A percentile compares a stretch with the other conserved stretches of the same genome.
phyloP scores from a whole-genome alignment of 768 basidiomycete genomes.

The Xerocomellus dryophilus region DNA sequence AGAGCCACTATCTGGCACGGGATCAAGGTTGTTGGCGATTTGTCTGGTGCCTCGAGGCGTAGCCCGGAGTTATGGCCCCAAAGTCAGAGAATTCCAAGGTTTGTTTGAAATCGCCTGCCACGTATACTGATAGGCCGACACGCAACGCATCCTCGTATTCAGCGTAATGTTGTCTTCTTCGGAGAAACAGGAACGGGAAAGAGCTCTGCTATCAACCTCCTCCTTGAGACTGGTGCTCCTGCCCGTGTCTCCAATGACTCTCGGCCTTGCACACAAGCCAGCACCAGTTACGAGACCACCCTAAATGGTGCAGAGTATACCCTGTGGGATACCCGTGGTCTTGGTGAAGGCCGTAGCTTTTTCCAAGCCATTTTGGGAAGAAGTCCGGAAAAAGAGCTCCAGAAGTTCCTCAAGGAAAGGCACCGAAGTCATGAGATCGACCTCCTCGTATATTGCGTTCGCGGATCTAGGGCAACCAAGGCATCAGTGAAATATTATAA shows the following conservation, averaged over 20 bases:
- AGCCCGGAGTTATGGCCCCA: neutral
- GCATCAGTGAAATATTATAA: conserved; percentile 32
- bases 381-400: conserved; percentile 17
- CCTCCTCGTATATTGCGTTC: conserved; percentile 41
- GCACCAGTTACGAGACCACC: conserved; percentile 1
- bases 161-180: conserved; percentile 21
- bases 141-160: neutral
- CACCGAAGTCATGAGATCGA: conserved; percentile 29
- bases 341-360: conserved; percentile 29
- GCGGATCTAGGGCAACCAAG: conserved; percentile 32
- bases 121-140: conserved; percentile 2
- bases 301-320: conserved; percentile 2
- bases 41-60: neutral
- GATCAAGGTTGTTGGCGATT: neutral
- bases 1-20: neutral
- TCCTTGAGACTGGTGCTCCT: conserved; percentile 4
- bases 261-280: conserved; percentile 17
- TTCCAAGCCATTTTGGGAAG: conserved; percentile 5
- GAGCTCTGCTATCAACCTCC: conserved; percentile 28
- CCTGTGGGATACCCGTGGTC: conserved; percentile 40
- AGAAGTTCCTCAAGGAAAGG: conserved; percentile 20
- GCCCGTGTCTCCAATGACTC: conserved; percentile 12
- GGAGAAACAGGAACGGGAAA: conserved; percentile 27
- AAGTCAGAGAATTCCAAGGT: conserved; percentile 9
- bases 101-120: neutral